These are phyloP conservation scores for Urostyla sp. DNA, from an alignment of 73 alveolate genomes.

Conservation along the genomic window DNA sequence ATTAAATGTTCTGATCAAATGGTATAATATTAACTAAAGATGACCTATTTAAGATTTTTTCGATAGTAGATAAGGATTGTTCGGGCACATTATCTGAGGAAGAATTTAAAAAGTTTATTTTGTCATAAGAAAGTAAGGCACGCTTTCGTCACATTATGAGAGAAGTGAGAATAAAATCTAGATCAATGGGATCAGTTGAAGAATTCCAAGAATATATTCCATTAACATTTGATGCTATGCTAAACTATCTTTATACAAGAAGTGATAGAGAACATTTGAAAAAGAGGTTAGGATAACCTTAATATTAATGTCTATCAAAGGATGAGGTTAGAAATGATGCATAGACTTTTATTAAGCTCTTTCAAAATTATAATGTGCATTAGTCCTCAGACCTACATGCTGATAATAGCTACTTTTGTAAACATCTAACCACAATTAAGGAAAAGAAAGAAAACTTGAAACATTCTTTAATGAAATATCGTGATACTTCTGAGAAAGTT, in stretches of 20 bases:
- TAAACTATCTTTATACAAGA: not conserved
- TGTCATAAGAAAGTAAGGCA: constrained; percentile 11
- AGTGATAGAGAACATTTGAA: not conserved
- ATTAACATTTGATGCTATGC: constrained; percentile 9
- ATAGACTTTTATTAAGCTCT: not conserved
- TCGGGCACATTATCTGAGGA: constrained; percentile 17
- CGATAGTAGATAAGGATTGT: constrained; percentile 38
- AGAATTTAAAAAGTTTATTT: constrained; percentile 39
- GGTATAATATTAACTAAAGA: constrained; percentile 13
- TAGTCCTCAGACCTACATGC: constrained; percentile 25
- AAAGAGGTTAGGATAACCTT: not conserved
- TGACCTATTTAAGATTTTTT: constrained; percentile 19
- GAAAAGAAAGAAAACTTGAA: too few relatives aligned
- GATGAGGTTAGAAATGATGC: not conserved
- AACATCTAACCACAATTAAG: too few relatives aligned
- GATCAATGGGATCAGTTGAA: not conserved
- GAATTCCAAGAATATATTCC: not conserved
- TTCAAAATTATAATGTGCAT: not conserved
- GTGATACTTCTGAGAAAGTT: too few relatives aligned
- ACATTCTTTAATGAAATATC: too few relatives aligned
- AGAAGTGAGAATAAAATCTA: constrained; percentile 13
- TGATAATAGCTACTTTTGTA: not conserved
- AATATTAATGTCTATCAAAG: not conserved
- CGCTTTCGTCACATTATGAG: constrained; percentile 55
- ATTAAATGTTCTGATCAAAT: constrained; percentile 37